A percentile compares a stretch with the other conserved stretches of the same genome.
phyloP scores from a whole-genome alignment of 2,329 filamentous ascomycete species.

The Ambrosiella beaveri region DNA sequence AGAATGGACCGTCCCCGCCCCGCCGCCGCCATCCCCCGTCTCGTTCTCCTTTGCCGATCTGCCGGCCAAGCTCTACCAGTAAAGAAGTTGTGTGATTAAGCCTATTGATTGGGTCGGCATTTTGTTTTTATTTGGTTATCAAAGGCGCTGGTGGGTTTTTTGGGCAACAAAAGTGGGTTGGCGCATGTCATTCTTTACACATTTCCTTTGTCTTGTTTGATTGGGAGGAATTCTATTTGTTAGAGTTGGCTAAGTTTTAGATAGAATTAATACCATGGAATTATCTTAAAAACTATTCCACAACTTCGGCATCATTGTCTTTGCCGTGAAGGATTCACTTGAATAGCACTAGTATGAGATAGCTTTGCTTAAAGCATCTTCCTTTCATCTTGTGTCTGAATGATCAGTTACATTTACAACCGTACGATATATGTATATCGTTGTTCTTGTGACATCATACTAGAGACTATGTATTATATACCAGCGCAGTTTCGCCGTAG shows the following conservation, averaged over 20 bases:
- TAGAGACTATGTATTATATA: no score
- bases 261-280: background rate
- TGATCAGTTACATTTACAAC: no score
- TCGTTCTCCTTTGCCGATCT: conserved; percentile 31
- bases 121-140: conserved; percentile 1
- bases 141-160: background rate
- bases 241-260: background rate
- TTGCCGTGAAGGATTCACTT: background rate
- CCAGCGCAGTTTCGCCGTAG: no score
- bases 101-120: background rate
- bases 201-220: conserved; percentile 1
- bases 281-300: background rate
- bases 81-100: background rate
- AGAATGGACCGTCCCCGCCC: conserved; percentile 47
- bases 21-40: conserved; percentile 46
- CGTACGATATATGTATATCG: no score
- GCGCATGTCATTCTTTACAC: background rate
- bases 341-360: background rate
- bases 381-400: background rate
- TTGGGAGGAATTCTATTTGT: background rate
- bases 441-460: no score
- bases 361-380: background rate
- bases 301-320: background rate
- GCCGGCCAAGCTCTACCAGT: conserved; percentile 2
- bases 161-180: conserved; percentile 2